phyloP scores from a whole-genome alignment of 805 yeast species.

The Candida yuanshanica region DNA sequence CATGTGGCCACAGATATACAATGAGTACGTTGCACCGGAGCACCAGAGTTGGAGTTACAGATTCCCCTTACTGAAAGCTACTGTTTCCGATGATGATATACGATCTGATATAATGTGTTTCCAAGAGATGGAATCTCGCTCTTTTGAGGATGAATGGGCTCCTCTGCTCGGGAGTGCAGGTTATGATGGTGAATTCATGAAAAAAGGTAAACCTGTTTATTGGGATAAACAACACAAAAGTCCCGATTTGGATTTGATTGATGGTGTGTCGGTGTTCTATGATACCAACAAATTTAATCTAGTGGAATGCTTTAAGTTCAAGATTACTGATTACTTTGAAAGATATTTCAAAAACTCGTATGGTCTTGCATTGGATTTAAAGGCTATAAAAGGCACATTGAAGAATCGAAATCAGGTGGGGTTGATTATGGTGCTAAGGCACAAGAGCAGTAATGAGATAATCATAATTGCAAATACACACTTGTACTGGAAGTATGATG shows the following conservation, averaged over 20 bases:
- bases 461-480: conserved; percentile 55
- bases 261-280: conserved; percentile 54
- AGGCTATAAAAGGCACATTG: conserved; percentile 15
- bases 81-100: conserved; percentile 28
- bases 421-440: conserved; percentile 42
- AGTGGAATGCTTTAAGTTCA: conserved; percentile 29
- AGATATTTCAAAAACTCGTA: not conserved
- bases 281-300: conserved; percentile 42
- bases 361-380: not conserved
- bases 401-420: conserved; percentile 52
- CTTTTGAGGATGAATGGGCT: conserved; percentile 37
- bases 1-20: conserved; percentile 53
- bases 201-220: conserved; percentile 46
- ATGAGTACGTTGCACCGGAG: conserved; percentile 41
- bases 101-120: conserved; percentile 54
- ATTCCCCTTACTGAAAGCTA: conserved; percentile 35
- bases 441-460: conserved; percentile 32
- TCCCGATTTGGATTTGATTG: conserved; percentile 36
- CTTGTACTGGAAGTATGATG: conserved; percentile 53
- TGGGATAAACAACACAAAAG: conserved; percentile 36
- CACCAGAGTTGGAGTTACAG: conserved; percentile 46
- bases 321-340: conserved; percentile 19
- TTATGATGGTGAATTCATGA: conserved; percentile 42
- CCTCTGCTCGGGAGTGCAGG: conserved; percentile 27
- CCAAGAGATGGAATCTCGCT: conserved; percentile 44